These are phyloP conservation scores for Coccomyxa subellipsoidea DNA, from an alignment of 163 green algal species.

Conservation along the genomic window DNA sequence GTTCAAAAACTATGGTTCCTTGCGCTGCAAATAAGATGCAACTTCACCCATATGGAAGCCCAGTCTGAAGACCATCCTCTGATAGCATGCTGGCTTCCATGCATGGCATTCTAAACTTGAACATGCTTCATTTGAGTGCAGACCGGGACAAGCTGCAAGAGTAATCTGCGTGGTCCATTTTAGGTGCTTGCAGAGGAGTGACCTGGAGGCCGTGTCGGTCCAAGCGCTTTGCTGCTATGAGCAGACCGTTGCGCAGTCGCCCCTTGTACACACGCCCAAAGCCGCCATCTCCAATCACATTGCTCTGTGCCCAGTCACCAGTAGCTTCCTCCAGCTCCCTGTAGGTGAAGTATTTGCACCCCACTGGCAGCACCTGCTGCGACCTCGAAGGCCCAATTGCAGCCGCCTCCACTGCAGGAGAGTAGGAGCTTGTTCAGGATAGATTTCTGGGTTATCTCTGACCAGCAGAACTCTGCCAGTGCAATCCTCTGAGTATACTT, in stretches of 20 bases:
- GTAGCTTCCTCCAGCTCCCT: constrained; percentile 23
- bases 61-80: not conserved
- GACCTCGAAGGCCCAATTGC: not conserved
- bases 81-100: not conserved
- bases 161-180: not conserved
- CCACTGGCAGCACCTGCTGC: not conserved
- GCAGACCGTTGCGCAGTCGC: constrained; percentile 32
- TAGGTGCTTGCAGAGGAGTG: not conserved
- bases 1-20: not conserved
- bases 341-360: constrained; percentile 21
- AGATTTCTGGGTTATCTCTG: no score
- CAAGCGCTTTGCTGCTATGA: constrained; percentile 52
- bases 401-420: not conserved
- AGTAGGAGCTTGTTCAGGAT: no score
- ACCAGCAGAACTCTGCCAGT: no score
- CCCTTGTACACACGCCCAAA: constrained; percentile 54
- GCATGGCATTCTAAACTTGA: not conserved
- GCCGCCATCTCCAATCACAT: constrained; percentile 35
- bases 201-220: constrained; percentile 42
- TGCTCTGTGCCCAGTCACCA: constrained; percentile 13
- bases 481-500: no score
- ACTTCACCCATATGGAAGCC: not conserved
- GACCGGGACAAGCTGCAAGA: not conserved
- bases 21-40: not conserved
- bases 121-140: not conserved